Conservation (phyloP, 164 flowering plant genomes). For the Buxus sempervirens region DNA sequence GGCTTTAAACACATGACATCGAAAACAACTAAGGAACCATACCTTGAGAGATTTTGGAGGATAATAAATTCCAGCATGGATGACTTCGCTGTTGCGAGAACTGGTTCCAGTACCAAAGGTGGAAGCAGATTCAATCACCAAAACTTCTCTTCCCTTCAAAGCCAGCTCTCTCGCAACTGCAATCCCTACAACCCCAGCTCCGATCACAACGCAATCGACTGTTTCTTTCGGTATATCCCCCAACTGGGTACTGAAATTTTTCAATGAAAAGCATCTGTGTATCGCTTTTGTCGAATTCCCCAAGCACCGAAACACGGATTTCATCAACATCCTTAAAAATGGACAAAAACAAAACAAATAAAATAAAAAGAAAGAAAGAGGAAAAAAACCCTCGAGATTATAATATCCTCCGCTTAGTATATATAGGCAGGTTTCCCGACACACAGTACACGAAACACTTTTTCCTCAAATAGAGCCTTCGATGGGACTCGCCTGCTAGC, state of each 20-base stretch:
- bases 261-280: neutral
- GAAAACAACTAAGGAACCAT: neutral
- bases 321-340: constrained; percentile 8
- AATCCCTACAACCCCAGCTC: constrained; percentile 88
- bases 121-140: constrained; percentile 74
- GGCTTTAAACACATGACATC: too few relatives aligned
- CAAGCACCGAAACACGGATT: neutral
- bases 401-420: too few relatives aligned
- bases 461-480: too few relatives aligned
- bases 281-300: neutral
- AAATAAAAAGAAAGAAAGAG: too few relatives aligned
- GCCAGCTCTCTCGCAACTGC: constrained; percentile 73
- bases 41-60: constrained; percentile 77
- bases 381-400: too few relatives aligned
- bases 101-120: constrained; percentile 82
- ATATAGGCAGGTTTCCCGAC: too few relatives aligned
- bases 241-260: constrained; percentile 3
- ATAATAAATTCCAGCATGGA: constrained; percentile 88
- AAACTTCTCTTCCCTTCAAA: constrained; percentile 62
- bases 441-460: too few relatives aligned
- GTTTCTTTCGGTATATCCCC: constrained; percentile 41
- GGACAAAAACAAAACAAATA: too few relatives aligned
- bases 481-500: too few relatives aligned
- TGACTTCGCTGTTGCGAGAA: constrained; percentile 86
- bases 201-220: constrained; percentile 84